Conservation (phyloP, 2,329 filamentous ascomycete species). For the Pseudogymnoascus sp. region DNA sequence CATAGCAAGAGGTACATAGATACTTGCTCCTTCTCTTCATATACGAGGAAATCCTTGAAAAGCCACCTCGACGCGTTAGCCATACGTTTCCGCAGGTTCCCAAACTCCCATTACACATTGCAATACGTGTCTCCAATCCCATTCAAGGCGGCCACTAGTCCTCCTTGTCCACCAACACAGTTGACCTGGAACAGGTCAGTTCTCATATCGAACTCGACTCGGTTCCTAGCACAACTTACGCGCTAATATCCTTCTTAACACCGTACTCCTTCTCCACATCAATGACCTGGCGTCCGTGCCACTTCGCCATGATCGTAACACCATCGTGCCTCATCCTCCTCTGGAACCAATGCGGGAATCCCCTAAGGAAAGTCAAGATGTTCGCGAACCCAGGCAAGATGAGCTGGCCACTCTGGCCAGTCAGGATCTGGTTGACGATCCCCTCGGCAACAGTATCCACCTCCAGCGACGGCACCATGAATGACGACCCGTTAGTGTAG, state of each 20-base stretch:
- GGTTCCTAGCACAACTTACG: constrained; percentile 17
- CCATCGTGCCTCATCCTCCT: constrained; percentile 40
- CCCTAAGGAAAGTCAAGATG: constrained; percentile 39
- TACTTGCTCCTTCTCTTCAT: background rate
- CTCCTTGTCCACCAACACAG: background rate
- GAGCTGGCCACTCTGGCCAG: constrained; percentile 50
- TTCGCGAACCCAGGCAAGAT: constrained; percentile 42
- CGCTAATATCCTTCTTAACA: constrained; percentile 17
- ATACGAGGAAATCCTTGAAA: background rate
- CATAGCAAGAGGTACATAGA: background rate
- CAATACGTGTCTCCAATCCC: background rate
- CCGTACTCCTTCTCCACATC: constrained; percentile 25
- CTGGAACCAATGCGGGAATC: constrained; percentile 58
- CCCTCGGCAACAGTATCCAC: constrained; percentile 58
- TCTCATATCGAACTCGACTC: background rate
- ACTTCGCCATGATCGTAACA: constrained; percentile 23
- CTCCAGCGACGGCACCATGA: constrained; percentile 47
- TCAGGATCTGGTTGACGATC: constrained; percentile 53
- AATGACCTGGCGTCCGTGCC: constrained; percentile 27
- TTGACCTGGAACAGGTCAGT: background rate
- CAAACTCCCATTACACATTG: constrained; percentile 3
- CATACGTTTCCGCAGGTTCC: background rate
- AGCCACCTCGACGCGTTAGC: background rate
- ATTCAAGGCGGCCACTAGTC: background rate
- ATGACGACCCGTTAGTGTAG: constrained; percentile 43